A percentile compares a stretch with the other conserved stretches of the same genome.
Evolutionary conservation across 1,139 yeast genomes (phyloP).

Genomic region (Saccharomyces hybrid): DNA sequence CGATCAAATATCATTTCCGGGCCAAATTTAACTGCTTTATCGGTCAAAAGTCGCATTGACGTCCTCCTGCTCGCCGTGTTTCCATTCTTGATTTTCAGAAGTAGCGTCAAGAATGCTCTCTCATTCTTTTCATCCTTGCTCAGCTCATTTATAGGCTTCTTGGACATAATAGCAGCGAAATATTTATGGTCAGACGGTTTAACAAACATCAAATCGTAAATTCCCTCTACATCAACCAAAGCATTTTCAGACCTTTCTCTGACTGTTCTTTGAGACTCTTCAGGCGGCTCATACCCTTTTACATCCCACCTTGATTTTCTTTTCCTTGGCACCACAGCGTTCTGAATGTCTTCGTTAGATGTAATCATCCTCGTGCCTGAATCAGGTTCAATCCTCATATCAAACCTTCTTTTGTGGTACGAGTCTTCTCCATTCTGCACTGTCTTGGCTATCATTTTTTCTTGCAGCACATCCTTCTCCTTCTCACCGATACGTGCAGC

Average conservation of each 20-base stretch:
- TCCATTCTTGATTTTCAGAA: conserved; percentile 75
- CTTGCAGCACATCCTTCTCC: conserved; percentile 32
- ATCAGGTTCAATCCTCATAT: conserved; percentile 20
- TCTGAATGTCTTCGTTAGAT: conserved; percentile 24
- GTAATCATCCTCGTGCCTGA: not conserved
- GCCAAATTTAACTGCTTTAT: conserved; percentile 58
- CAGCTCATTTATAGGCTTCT: conserved; percentile 34
- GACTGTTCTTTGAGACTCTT: conserved; percentile 20
- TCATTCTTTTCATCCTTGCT: conserved; percentile 52
- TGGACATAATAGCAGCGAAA: conserved; percentile 54
- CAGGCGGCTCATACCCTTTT: conserved; percentile 34
- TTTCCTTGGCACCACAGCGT: conserved; percentile 10
- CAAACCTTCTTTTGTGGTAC: conserved; percentile 39
- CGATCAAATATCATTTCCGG: conserved; percentile 62
- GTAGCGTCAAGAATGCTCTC: conserved; percentile 52
- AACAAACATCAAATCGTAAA: conserved; percentile 56
- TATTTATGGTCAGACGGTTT: conserved; percentile 66
- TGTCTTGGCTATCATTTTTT: conserved; percentile 29
- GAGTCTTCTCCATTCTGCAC: conserved; percentile 35
- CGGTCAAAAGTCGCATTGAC: conserved; percentile 62
- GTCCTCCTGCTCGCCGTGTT: conserved; percentile 56
- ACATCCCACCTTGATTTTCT: conserved; percentile 34
- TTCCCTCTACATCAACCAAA: conserved; percentile 57
- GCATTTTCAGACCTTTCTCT: conserved; percentile 32
- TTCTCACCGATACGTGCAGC: conserved; percentile 26